Conservation (phyloP, 345 rosid genomes). For the Hevea brasiliensis region DNA sequence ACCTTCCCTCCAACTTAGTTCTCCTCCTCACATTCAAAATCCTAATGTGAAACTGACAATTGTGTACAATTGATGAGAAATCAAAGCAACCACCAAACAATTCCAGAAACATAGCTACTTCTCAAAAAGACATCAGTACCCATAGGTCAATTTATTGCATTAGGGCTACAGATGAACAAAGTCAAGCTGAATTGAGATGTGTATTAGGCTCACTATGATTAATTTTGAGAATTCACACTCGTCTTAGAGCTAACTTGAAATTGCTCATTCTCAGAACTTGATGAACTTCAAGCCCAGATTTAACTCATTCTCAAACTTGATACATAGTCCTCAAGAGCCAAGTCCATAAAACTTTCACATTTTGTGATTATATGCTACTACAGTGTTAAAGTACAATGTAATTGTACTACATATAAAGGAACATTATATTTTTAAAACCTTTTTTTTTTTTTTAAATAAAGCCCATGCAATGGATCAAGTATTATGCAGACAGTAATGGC, state of each 20-base stretch:
- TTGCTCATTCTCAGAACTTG: background rate
- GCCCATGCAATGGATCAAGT: background rate
- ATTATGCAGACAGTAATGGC: background rate
- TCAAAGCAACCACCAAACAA: background rate
- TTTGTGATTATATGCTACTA: background rate
- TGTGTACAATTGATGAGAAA: background rate
- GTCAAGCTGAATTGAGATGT: background rate
- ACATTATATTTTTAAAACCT: background rate
- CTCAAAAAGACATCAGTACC: background rate
- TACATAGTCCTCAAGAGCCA: background rate
- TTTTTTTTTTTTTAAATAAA: background rate
- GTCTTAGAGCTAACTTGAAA: background rate
- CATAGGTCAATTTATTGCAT: background rate
- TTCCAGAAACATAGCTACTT: background rate
- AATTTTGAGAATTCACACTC: background rate
- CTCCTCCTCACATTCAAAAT: background rate
- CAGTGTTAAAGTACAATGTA: background rate
- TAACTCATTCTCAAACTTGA: background rate
- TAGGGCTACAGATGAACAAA: background rate
- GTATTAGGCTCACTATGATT: background rate
- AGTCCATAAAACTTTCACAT: background rate
- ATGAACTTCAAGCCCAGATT: background rate
- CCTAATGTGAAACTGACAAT: background rate
- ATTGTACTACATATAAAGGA: background rate
- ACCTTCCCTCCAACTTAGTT: background rate